Evolutionary conservation across 1,284 basidiomycete genomes (phyloP), one percentile per base, ranked within the genome.

Genomic region (Laetiporus sulphureus): DNA sequence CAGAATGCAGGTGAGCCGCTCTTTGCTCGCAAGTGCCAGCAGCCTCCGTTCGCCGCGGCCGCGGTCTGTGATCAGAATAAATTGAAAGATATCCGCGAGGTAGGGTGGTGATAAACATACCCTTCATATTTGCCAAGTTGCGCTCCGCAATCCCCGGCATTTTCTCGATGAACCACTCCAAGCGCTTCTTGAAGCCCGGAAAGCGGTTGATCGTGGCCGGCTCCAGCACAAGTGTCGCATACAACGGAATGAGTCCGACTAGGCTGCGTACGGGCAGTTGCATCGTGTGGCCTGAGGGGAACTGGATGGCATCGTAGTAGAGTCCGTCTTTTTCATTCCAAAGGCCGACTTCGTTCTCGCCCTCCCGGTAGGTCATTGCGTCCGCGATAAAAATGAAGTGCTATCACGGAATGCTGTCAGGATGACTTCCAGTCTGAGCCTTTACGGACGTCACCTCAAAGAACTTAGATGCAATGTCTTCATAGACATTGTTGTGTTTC

Each of bases 391-490:
- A 93, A 52, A 96, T 83, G 65, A 96, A 96, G 63, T 95, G 91
- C 82, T 94, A 47, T 29, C 38, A 40, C 46, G 25, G 27, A n/a
- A n/a, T n/a, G n/a, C 27, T n/a, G n/a, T 29, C 4, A 7, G 7
- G 30, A 25, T 12, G 12, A 24, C n/a, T 10, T 12, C 16, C 13
- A 16, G 16, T 20, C 3, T 16, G 20, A 18, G 6, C 6, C 2
- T 57, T 66, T n/a, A n/a, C n/a, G 25, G 7, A 27, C 25, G 25
- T 41, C 55, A 88, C 86, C 79, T 90, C 91, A 48, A 95, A 94
- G 64, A 95, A 95, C 62, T 99, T 98, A 47, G 92, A 96, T n/a
- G 95, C 95, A 50, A 99, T 99, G 62, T 99, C 95, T 67, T 99
- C 95, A 61, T 99, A 99, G 2, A 92, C 91, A 3, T 85, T 73